Percentiles rank a stretch among this genome's conserved stretches.
phyloP scores from a whole-genome alignment of 768 basidiomycete genomes.

The Austroboletus eburneus region DNA sequence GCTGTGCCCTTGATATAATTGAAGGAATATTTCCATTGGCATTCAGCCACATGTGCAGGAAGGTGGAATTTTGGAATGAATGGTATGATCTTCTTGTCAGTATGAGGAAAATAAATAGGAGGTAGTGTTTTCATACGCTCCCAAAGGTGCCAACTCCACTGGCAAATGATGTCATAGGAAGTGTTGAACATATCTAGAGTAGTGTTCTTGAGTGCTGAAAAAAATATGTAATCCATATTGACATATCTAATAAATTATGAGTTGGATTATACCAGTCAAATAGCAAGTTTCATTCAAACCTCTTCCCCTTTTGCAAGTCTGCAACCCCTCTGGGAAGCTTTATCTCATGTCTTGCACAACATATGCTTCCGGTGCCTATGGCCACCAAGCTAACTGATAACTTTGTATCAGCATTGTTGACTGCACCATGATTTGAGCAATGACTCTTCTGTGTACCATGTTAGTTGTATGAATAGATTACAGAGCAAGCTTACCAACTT shows the following conservation, averaged over 20 bases:
- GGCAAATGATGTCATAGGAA: not conserved
- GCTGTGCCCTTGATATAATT: slow-evolving; percentile 15
- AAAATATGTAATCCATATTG: not conserved
- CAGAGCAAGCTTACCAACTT: not conserved
- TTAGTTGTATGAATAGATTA: not conserved
- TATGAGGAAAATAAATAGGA: not conserved
- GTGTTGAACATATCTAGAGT: not conserved
- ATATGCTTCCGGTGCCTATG: slow-evolving; percentile 14
- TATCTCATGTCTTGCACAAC: slow-evolving; percentile 7
- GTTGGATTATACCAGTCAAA: not conserved
- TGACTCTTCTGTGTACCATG: slow-evolving; percentile 15
- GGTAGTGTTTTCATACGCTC: not conserved
- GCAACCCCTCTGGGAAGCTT: slow-evolving; percentile 14
- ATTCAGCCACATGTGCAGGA: slow-evolving; percentile 27
- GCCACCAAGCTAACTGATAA: not conserved
- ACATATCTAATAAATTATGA: not conserved
- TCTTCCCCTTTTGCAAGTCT: slow-evolving; percentile 18
- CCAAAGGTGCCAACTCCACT: not conserved
- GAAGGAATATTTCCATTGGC: slow-evolving; percentile 30
- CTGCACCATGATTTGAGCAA: slow-evolving; percentile 9
- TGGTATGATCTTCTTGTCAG: not conserved
- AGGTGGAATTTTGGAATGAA: slow-evolving; percentile 39
- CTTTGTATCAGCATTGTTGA: slow-evolving; percentile 3
- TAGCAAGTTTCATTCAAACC: not conserved
- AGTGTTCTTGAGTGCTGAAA: not conserved